Conservation (phyloP, 352 stramenopile species). For the Pythium biforme region DNA sequence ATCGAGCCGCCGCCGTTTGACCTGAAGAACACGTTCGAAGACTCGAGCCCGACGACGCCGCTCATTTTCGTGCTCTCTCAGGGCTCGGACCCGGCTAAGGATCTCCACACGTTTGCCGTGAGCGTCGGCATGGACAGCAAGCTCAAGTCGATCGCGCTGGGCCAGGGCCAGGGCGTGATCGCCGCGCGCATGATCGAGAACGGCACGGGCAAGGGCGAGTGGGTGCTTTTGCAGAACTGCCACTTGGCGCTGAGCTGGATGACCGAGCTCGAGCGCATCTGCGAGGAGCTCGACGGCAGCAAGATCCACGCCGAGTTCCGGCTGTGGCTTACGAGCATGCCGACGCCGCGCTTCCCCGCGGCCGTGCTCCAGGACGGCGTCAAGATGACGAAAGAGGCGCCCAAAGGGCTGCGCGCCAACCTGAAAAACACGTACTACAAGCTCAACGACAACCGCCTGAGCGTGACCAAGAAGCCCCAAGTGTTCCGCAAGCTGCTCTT, state of each 20-base stretch:
- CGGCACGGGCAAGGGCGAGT: slow-evolving; percentile 88
- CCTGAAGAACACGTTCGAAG: slow-evolving; percentile 89
- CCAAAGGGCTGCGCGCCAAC: slow-evolving; percentile 92
- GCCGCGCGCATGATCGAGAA: slow-evolving; percentile 91
- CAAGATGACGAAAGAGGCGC: slow-evolving; percentile 97
- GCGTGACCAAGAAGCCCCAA: slow-evolving; percentile 82
- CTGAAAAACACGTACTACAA: slow-evolving; percentile 95
- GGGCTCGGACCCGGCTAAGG: slow-evolving; percentile 92
- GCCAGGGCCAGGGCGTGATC: slow-evolving; percentile 91
- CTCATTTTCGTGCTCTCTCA: slow-evolving; percentile 94
- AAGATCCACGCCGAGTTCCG: slow-evolving; percentile 92
- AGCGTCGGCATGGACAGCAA: slow-evolving; percentile 85
- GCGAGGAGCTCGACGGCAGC: slow-evolving; percentile 84
- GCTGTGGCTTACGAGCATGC: slow-evolving; percentile 92
- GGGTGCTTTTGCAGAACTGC: slow-evolving; percentile 95
- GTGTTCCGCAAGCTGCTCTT: slow-evolving; percentile 95
- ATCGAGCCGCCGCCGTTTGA: slow-evolving; percentile 91
- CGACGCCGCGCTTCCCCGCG: slow-evolving; percentile 84
- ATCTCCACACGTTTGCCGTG: slow-evolving; percentile 90
- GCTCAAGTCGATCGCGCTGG: slow-evolving; percentile 93
- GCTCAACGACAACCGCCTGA: slow-evolving; percentile 85
- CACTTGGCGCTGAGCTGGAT: slow-evolving; percentile 96
- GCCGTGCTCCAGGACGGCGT: slow-evolving; percentile 94
- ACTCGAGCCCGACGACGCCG: slow-evolving; percentile 87
- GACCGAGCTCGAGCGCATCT: slow-evolving; percentile 93